Evolutionary conservation across 257 asterid species (phyloP).

Genomic region (Thymus mandschuricus): DNA sequence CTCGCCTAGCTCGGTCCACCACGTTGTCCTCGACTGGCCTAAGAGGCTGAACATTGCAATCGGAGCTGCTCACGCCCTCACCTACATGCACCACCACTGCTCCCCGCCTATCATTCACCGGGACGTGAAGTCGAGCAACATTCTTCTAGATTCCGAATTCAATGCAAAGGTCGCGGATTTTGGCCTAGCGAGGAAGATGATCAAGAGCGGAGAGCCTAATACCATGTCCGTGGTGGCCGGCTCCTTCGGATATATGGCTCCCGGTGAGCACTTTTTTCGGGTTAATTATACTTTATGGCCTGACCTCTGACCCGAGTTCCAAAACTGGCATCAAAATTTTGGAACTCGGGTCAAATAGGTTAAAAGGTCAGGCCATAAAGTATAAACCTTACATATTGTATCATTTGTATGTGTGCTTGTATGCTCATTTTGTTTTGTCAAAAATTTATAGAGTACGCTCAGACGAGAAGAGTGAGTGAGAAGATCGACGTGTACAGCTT

Average conservation of each 20-base stretch:
- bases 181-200: slow-evolving; percentile 55
- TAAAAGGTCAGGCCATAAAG: too few relatives aligned
- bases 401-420: too few relatives aligned
- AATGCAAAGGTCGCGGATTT: slow-evolving; percentile 65
- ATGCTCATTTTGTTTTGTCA: not conserved
- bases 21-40: slow-evolving; percentile 54
- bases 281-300: too few relatives aligned
- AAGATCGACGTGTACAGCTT: slow-evolving; percentile 89
- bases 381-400: too few relatives aligned
- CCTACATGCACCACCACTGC: slow-evolving; percentile 62
- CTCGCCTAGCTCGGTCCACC: slow-evolving; percentile 44
- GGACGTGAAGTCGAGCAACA: slow-evolving; percentile 57
- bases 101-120: slow-evolving; percentile 56
- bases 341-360: too few relatives aligned
- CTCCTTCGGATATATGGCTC: slow-evolving; percentile 66
- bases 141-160: slow-evolving; percentile 49
- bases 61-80: slow-evolving; percentile 61
- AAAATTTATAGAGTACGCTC: slow-evolving; percentile 68
- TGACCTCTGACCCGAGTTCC: too few relatives aligned
- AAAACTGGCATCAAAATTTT: too few relatives aligned
- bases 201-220: slow-evolving; percentile 49
- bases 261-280: slow-evolving; percentile 40
- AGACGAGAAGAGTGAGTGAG: slow-evolving; percentile 71
- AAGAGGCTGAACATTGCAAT: slow-evolving; percentile 57
- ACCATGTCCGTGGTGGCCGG: slow-evolving; percentile 62